Evolutionary conservation across 2,329 filamentous ascomycete genomes (phyloP), one percentile per base, ranked within the genome.

Genomic region (Verticillium nubilum): DNA sequence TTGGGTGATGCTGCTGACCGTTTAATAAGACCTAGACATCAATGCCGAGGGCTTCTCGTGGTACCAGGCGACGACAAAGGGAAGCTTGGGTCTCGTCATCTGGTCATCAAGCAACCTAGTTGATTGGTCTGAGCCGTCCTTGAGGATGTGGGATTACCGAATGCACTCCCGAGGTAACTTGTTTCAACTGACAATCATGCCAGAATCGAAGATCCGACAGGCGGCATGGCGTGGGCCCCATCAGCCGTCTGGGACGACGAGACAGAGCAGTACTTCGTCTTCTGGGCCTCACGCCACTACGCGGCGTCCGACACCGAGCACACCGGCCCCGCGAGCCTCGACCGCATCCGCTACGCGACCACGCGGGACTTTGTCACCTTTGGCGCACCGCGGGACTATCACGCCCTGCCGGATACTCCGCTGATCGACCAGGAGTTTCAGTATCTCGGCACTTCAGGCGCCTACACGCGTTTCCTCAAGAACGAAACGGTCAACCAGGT

Each of bases 401-500:
- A 78, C 58, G 74, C 77, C 29, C 66, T 69, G 12, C 61, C 70
- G 1, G 71, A 70, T 17, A 79, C 73, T 3, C 74, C 76, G 2
- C 67, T 83, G 37, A 83, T 83, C 60, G 80, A 83, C 61, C 74
- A 80, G 29, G 76, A 79, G 58, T 76, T 83, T 66, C 72, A 78
- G 29, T 69, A 74, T 23, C 68, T 82, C 0, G 78, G 76, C 37
- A 67, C 68, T 6, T 67, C 70, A 4, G 74, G 69, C 2, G 62
- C 69, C 10, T 83, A 76, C 52, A 75, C 73, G 0, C 75, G 80
- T 5, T 83, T 82, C 68, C 65, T 81, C 57, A 83, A 82, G 67
- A 79, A 82, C 63, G 79, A 82, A 65, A 75, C 76, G 0, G 74
- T 72, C 2, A 74, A 76, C 37, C 74, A 76, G n/a, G 75, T 83